Percentiles rank a stretch among this genome's conserved stretches.
phyloP scores from a whole-genome alignment of 2,329 filamentous ascomycete species.

The Aspergillus sp. region DNA sequence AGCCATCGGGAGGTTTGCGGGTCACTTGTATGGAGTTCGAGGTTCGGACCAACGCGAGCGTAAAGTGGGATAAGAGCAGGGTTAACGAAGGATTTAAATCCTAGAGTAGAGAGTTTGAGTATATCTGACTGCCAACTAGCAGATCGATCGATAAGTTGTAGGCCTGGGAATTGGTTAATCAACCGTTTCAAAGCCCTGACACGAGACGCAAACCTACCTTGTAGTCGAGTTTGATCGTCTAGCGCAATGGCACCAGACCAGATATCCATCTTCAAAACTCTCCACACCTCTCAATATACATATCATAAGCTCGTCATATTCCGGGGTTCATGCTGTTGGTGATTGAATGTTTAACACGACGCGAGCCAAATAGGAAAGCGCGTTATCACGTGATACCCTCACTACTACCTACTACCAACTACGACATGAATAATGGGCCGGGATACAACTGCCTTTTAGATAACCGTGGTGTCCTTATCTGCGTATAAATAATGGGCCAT shows the following conservation, averaged over 20 bases:
- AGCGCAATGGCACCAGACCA: slow-evolving; percentile 38
- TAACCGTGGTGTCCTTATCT: neutral
- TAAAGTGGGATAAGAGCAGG: slow-evolving; percentile 42
- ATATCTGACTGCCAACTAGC: slow-evolving; percentile 35
- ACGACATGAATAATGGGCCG: neutral
- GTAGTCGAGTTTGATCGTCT: slow-evolving; percentile 27
- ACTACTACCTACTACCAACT: neutral
- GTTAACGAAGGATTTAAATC: slow-evolving; percentile 38
- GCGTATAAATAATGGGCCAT: neutral
- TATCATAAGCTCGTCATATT: slow-evolving; percentile 6
- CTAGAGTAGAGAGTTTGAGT: slow-evolving; percentile 33
- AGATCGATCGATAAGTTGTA: slow-evolving; percentile 35
- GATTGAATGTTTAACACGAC: slow-evolving; percentile 2
- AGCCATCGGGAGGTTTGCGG: slow-evolving; percentile 39
- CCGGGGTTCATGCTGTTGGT: neutral
- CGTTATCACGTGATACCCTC: slow-evolving; percentile 6
- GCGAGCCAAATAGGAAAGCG: slow-evolving; percentile 4
- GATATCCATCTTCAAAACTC: slow-evolving; percentile 33
- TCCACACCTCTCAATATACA: slow-evolving; percentile 12
- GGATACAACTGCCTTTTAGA: no score
- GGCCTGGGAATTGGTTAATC: slow-evolving; percentile 24
- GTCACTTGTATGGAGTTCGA: slow-evolving; percentile 40
- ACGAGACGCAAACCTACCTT: slow-evolving; percentile 24
- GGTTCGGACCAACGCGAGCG: slow-evolving; percentile 39
- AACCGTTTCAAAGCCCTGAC: neutral